Percentiles rank a stretch among this genome's conserved stretches.
Evolutionary conservation across 148 eudicot genomes (phyloP).

Genomic region (Persicaria tinctoria): DNA sequence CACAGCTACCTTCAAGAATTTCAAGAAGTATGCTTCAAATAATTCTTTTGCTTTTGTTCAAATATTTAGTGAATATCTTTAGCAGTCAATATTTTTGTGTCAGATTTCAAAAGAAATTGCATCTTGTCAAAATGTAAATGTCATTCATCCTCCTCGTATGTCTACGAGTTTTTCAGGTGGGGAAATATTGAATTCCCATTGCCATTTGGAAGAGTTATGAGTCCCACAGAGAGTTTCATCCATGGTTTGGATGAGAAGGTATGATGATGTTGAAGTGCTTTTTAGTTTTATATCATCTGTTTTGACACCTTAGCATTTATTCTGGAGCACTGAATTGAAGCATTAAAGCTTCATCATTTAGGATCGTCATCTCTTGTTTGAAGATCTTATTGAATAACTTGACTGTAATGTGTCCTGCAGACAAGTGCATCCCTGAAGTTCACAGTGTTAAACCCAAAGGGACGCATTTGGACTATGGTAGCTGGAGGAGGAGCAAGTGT

Average conservation of each 20-base stretch:
- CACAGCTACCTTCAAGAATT: constrained; percentile 72
- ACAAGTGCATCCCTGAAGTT: constrained; percentile 46
- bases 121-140: not conserved
- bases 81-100: not conserved
- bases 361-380: not conserved
- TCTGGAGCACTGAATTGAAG: not conserved
- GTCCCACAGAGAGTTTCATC: constrained; percentile 80
- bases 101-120: not conserved
- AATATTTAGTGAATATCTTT: not conserved
- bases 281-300: not conserved
- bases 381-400: constrained; percentile 8
- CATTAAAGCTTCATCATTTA: not conserved
- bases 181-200: constrained; percentile 86
- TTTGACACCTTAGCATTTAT: not conserved
- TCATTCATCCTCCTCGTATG: not conserved
- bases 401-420: constrained; percentile 23
- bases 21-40: constrained; percentile 30
- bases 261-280: not conserved
- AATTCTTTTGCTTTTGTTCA: not conserved
- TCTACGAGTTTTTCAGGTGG: constrained; percentile 46
- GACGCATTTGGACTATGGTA: constrained; percentile 50
- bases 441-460: constrained; percentile 45
- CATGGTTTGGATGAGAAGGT: constrained; percentile 98
- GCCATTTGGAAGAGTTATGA: constrained; percentile 99
- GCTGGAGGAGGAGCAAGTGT: constrained; percentile 58